Base-by-base conservation (phyloP, 345 rosid species). In the Salix dunnii region DNA sequence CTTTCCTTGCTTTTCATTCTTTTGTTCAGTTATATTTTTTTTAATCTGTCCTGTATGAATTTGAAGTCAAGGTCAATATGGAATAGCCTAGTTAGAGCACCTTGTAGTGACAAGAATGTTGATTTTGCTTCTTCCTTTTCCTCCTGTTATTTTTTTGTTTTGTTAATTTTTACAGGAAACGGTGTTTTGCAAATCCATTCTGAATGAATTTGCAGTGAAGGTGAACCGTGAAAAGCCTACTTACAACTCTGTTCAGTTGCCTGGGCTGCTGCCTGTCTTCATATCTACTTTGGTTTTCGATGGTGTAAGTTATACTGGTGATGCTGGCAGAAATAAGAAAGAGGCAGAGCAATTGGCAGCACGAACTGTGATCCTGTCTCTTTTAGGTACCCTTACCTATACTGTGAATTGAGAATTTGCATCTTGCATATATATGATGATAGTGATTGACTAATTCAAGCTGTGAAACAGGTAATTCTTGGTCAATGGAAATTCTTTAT, bases 301-400 rank as follows among this genome's bases (percentile, higher is more conserved):
- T 78, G 84, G 82, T 48, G 64, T 49, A 43, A 58, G 72, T 55
- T 88, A 79, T 43, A 75, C 74, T 5, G 83, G 85, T 10, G 79
- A 82, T 55, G 2, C 42, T 51, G 81, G 80, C 12, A 71, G 48
- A 75, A 86, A 17, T 65, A 86, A 88, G 79, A 88, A 88, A 81
- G 87, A 86, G 64, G 90, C 89, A 48, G 89, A 88, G 53, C 86
- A 86, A 61, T 67, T 88, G 74, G 89, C 86, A 72, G 89, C 90
- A 67, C 84, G 83, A 62, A 75, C 79, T 17, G 84, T 35, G 70
- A 77, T 88, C 60, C 77, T 68, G 30, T 75, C 89, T 18, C 80
- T 86, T 77, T 67, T 80, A 25, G 85, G 90, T 87, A 72, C 10
- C 58, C 25, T 21, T 14, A 30, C 20, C 36, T 69, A 23, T 40